These are phyloP conservation scores for Mycena chlorophos DNA, from an alignment of 768 basidiomycete genomes.

Conservation along the genomic window DNA sequence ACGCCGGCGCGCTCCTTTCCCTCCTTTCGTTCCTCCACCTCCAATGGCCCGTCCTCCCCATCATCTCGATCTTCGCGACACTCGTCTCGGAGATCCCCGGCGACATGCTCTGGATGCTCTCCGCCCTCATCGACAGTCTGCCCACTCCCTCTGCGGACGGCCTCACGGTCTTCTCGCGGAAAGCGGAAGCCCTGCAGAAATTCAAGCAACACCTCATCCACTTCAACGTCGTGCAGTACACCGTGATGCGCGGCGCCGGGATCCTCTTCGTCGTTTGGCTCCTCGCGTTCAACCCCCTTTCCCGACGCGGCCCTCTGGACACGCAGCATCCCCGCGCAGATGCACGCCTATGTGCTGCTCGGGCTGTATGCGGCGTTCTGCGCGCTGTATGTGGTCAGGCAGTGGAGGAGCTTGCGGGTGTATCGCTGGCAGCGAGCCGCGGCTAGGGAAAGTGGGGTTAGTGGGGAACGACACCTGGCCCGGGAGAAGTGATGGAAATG, in stretches of 20 bases:
- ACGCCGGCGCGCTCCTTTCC: constrained; percentile 20
- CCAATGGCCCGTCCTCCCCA: constrained; percentile 15
- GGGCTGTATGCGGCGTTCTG: constrained; percentile 18
- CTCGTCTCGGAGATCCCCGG: constrained; percentile 23
- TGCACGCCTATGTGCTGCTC: constrained; percentile 5
- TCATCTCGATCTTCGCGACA: constrained; percentile 16
- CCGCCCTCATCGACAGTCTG: constrained; percentile 17
- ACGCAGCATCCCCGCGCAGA: constrained; percentile 9
- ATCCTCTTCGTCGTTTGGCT: constrained; percentile 6
- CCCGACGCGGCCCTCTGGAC: constrained; percentile 4
- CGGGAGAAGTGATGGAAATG: too few species aligned
- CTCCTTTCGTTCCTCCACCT: constrained; percentile 22
- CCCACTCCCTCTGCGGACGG: background rate
- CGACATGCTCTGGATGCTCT: constrained; percentile 22
- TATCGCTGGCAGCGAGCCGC: too few species aligned
- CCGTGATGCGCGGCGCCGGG: constrained; percentile 16
- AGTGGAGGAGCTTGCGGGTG: too few species aligned
- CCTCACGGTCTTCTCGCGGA: background rate
- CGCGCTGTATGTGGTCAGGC: constrained; percentile 15
- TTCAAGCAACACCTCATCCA: constrained; percentile 11
- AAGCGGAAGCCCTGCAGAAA: background rate
- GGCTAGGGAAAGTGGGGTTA: too few species aligned
- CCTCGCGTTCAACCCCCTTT: constrained; percentile 9
- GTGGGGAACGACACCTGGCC: too few species aligned
- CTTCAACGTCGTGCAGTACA: constrained; percentile 20